phyloP scores from a whole-genome alignment of 192 early-diverging fungal species.

The Coemansia sp. region DNA sequence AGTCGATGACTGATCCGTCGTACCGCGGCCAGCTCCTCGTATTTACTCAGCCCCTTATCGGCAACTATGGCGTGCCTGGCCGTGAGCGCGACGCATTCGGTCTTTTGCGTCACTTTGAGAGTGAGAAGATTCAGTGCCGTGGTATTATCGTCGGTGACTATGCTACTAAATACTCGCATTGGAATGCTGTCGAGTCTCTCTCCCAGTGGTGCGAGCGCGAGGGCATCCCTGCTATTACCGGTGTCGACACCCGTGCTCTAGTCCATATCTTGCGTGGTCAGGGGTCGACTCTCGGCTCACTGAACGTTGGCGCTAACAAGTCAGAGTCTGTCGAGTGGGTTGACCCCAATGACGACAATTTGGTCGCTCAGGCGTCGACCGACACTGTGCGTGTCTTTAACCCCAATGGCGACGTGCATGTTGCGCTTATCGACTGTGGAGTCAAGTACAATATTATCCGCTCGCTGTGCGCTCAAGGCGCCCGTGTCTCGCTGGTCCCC shows the following conservation, averaged over 20 bases:
- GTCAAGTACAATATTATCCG: constrained; percentile 99
- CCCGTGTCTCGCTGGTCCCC: constrained; percentile 90
- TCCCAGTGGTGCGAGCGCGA: constrained; percentile 89
- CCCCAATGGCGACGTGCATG: constrained; percentile 64
- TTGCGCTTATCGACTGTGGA: constrained; percentile 94
- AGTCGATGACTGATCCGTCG: constrained; percentile 97
- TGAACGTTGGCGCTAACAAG: constrained; percentile 75
- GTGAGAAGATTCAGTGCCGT: constrained; percentile 88
- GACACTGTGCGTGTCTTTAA: constrained; percentile 69
- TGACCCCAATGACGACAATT: constrained; percentile 91
- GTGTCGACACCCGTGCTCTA: constrained; percentile 94
- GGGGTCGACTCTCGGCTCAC: constrained; percentile 88
- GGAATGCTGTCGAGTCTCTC: constrained; percentile 82
- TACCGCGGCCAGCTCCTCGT: constrained; percentile 98
- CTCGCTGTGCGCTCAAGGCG: constrained; percentile 93
- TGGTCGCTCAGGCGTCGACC: constrained; percentile 93
- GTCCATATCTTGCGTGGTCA: constrained; percentile 94
- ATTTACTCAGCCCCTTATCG: constrained; percentile 94
- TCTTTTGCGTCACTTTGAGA: constrained; percentile 94
- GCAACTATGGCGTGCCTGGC: constrained; percentile 98
- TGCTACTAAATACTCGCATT: constrained; percentile 90
- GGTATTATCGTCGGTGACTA: constrained; percentile 91
- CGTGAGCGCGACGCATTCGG: constrained; percentile 83
- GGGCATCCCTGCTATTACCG: constrained; percentile 89
- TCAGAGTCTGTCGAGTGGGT: constrained; percentile 82